Percentiles rank a stretch among this genome's conserved stretches.
phyloP scores from a whole-genome alignment of 305 asterid genomes.

The Fraxinus angustifolia region DNA sequence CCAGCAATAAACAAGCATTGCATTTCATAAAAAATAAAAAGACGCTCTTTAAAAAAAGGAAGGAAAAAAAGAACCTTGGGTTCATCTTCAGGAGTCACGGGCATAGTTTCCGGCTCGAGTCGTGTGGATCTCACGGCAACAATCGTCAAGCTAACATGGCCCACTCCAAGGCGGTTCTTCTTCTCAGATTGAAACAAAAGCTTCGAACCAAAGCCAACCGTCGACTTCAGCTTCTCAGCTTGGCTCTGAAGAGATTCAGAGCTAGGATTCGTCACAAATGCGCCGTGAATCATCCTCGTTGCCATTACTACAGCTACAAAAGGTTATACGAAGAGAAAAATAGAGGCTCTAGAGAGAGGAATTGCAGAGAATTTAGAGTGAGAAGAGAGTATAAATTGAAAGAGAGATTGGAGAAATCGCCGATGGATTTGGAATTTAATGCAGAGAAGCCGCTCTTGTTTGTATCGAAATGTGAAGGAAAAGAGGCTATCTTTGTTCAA shows the following conservation, averaged over 20 bases:
- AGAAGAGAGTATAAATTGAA: not conserved
- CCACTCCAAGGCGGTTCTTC: constrained; percentile 28
- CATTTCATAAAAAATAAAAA: not conserved
- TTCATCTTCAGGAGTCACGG: constrained; percentile 58
- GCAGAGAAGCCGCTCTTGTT: constrained; percentile 11
- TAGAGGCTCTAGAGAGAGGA: not conserved
- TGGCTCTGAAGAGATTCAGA: constrained; percentile 42
- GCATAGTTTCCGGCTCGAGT: constrained; percentile 42
- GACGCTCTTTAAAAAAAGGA: not conserved
- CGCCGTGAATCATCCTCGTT: constrained; percentile 50
- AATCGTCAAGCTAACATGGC: constrained; percentile 41
- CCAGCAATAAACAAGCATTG: constrained; percentile 16
- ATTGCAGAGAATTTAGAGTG: not conserved
- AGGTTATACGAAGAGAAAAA: not conserved
- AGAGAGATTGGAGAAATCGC: constrained; percentile 8
- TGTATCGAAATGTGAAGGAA: constrained; percentile 14
- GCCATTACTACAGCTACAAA: constrained; percentile 36
- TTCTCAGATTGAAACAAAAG: constrained; percentile 34
- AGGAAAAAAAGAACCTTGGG: constrained; percentile 35
- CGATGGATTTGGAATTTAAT: not conserved
- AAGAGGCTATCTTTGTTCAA: constrained; percentile 4
- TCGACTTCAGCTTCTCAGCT: constrained; percentile 47
- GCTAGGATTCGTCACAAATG: constrained; percentile 36
- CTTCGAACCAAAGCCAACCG: constrained; percentile 44
- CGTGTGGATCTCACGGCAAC: constrained; percentile 47